Base-by-base conservation (phyloP, 1,139 yeast species). In the Yamadazyma mexicana region DNA sequence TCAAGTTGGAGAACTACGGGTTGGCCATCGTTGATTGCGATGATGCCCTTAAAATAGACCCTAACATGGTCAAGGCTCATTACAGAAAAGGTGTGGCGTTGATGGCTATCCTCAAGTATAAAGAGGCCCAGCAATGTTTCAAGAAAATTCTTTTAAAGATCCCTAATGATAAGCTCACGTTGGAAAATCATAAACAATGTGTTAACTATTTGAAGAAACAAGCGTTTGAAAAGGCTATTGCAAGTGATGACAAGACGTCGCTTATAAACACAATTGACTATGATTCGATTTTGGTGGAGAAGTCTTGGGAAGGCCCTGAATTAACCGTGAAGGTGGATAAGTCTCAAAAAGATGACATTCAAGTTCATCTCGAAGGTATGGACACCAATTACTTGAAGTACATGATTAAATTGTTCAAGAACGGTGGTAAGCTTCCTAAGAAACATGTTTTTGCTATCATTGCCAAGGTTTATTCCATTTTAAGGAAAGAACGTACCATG, bases 191-290 rank as follows among this genome's bases (percentile, higher is more conserved):
- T 45, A 77, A 70, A 39, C 87, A 83, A 46, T 79, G 95, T 55
- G 78, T 73, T 38, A 78, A 75, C 51, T 75, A 85, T 42, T 72
- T 88, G 43, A 81, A 89, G 47, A 79, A 81, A 44, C 79, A 83
- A 47, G 89, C 91, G 11, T 92, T 92, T 60, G 95, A 87, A 56
- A 76, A 73, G 47, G 98, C 98, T 3, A 91, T 92, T 51, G 86
- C 88, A 38, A 81, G 83, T 5, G 87, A 78, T 28, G 66, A 56
- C n/a, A 62, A 61, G 42, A 51, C 52, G 3, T 58, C 65, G 6
- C 54, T 77, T 15, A 56, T 77, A 50, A 50, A 66, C 44, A 58
- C 61, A 29, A 59, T 68, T 34, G 77, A 71, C 49, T 69, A 82
- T 44, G 78, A 78, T 38, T 64, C 81, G 2, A 62, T 79, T 50